phyloP scores from a whole-genome alignment of 1,139 yeast species.

The Scheffersomyces quercinus region DNA sequence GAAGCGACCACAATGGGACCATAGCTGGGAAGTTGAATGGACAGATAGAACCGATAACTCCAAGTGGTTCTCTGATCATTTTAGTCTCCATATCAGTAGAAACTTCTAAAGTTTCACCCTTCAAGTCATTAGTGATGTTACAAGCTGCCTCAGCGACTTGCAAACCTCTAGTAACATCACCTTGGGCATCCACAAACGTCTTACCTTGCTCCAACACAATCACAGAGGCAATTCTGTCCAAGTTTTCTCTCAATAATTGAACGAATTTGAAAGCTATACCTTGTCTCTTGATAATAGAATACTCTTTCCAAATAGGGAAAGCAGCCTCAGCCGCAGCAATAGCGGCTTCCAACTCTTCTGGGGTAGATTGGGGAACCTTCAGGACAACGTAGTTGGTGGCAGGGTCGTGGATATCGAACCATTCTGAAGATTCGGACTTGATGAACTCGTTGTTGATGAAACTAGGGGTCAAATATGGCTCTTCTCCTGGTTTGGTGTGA shows the following conservation, averaged over 20 bases:
- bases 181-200: slow-evolving; percentile 74
- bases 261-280: slow-evolving; percentile 76
- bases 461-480: slow-evolving; percentile 54
- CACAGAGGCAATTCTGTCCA: slow-evolving; percentile 70
- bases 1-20: slow-evolving; percentile 85
- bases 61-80: slow-evolving; percentile 65
- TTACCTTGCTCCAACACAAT: slow-evolving; percentile 83
- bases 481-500: slow-evolving; percentile 41
- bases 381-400: slow-evolving; percentile 70
- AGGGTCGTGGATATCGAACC: slow-evolving; percentile 78
- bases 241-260: slow-evolving; percentile 62
- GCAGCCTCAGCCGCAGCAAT: slow-evolving; percentile 66
- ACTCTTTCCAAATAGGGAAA: slow-evolving; percentile 58
- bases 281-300: slow-evolving; percentile 67
- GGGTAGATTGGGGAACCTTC: slow-evolving; percentile 72
- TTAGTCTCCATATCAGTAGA: slow-evolving; percentile 78
- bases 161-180: slow-evolving; percentile 77
- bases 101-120: slow-evolving; percentile 69
- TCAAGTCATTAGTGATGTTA: slow-evolving; percentile 61
- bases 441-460: slow-evolving; percentile 61
- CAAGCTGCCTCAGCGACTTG: slow-evolving; percentile 79
- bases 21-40: slow-evolving; percentile 86
- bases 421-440: slow-evolving; percentile 54
- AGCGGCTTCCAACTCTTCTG: slow-evolving; percentile 65
- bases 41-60: slow-evolving; percentile 69